Evolutionary conservation across 352 stramenopile species (phyloP).

Genomic region (Salisapilia sapeloensis): DNA sequence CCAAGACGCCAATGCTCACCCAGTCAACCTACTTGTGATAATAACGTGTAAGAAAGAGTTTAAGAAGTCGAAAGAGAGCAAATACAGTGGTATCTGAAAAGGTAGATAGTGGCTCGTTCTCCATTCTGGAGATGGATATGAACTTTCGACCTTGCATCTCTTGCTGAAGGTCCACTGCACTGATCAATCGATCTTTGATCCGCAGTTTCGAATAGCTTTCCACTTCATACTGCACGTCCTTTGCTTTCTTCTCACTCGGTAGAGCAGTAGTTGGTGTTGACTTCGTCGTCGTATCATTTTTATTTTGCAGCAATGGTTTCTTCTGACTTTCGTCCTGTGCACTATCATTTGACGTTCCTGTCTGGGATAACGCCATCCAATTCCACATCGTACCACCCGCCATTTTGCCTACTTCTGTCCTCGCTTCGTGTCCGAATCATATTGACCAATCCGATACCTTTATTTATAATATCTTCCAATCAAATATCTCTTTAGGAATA

Average conservation of each 20-base stretch:
- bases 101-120: constrained; percentile 23
- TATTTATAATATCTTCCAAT: too few relatives aligned
- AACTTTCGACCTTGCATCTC: constrained; percentile 63
- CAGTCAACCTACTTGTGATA: constrained; percentile 29
- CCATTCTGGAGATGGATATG: constrained; percentile 38
- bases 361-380: constrained; percentile 8
- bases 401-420: too few relatives aligned
- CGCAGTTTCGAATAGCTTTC: constrained; percentile 45
- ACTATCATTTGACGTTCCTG: constrained; percentile 4
- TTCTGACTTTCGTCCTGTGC: too few relatives aligned
- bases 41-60: too few relatives aligned
- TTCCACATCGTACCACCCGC: constrained; percentile 10
- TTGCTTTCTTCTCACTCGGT: too few relatives aligned
- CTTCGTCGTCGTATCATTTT: too few relatives aligned
- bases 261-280: too few relatives aligned
- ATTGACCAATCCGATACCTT: too few relatives aligned
- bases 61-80: too few relatives aligned
- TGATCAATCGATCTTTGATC: constrained; percentile 32
- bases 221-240: constrained; percentile 4
- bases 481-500: too few relatives aligned
- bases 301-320: too few relatives aligned
- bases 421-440: too few relatives aligned
- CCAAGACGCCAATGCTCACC: constrained; percentile 66
- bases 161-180: constrained; percentile 14
- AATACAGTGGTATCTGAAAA: constrained; percentile 39